These are phyloP conservation scores for Zalaria sp. DNA, from an alignment of 2,329 filamentous ascomycete genomes.

Conservation along the genomic window DNA sequence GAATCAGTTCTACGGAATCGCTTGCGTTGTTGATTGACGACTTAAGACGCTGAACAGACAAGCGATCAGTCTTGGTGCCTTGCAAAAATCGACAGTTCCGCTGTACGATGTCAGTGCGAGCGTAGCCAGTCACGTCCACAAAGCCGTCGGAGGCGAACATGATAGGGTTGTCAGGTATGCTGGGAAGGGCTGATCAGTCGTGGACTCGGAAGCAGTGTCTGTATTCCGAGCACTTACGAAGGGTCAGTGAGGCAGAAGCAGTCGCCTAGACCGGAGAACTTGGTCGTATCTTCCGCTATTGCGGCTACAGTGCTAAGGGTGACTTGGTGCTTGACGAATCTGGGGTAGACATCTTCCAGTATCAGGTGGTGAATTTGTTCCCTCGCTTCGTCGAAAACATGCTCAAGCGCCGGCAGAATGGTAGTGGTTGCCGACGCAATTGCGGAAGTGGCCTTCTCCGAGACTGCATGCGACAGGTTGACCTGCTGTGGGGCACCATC, in stretches of 20 bases:
- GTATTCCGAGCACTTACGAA: slow-evolving; percentile 7
- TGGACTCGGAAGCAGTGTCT: neutral
- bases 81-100: slow-evolving; percentile 39
- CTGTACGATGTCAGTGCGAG: slow-evolving; percentile 31
- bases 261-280: slow-evolving; percentile 41
- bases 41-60: slow-evolving; percentile 27
- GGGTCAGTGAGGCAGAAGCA: slow-evolving; percentile 46
- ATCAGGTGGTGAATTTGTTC: slow-evolving; percentile 32
- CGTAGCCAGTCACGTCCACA: slow-evolving; percentile 36
- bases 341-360: slow-evolving; percentile 33
- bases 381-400: slow-evolving; percentile 29
- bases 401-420: slow-evolving; percentile 33
- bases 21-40: slow-evolving; percentile 26
- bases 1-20: slow-evolving; percentile 35
- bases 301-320: slow-evolving; percentile 31
- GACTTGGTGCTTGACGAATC: slow-evolving; percentile 40
- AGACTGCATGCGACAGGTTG: slow-evolving; percentile 27
- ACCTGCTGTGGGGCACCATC: slow-evolving; percentile 22
- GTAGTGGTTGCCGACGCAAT: slow-evolving; percentile 31
- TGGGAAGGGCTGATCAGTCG: slow-evolving; percentile 1
- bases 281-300: slow-evolving; percentile 25
- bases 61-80: slow-evolving; percentile 30
- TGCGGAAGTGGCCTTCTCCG: slow-evolving; percentile 29
- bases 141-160: slow-evolving; percentile 38
- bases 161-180: slow-evolving; percentile 36